Conservation (phyloP, 176 grass and related monocot species). For the Saccharum spontaneum region DNA sequence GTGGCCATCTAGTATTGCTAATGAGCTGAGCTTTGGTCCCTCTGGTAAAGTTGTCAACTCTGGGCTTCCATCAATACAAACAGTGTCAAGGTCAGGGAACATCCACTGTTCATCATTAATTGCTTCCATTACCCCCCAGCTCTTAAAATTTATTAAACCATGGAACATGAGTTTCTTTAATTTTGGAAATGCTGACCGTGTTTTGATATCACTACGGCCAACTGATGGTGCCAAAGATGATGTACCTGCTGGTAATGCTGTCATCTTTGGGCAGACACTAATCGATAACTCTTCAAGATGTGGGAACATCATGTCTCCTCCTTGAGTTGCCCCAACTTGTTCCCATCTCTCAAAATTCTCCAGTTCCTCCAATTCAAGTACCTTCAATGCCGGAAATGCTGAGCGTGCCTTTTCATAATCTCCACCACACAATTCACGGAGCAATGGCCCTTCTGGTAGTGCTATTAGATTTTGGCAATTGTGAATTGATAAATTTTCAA, state of each 20-base stretch:
- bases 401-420: not conserved
- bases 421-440: not conserved
- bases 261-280: not conserved
- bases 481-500: too few species aligned
- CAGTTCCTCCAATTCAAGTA: rapidly evolving
- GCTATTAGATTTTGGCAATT: not conserved
- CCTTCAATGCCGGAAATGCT: not conserved
- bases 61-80: rapidly evolving
- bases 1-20: not conserved
- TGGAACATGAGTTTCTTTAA: not conserved
- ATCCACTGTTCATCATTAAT: not conserved
- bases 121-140: not conserved
- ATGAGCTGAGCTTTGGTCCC: not conserved
- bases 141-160: not conserved
- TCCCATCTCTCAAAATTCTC: not conserved
- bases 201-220: not conserved
- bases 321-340: not conserved
- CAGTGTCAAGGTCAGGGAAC: not conserved
- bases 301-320: not conserved
- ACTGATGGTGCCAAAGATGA: too few species aligned
- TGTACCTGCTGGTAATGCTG: not conserved
- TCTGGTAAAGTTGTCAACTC: not conserved
- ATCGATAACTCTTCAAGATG: not conserved
- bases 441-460: not conserved
- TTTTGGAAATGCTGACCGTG: not conserved